Evolutionary conservation across 768 basidiomycete species (phyloP), one percentile per base, ranked within the genome.

Genomic region (Omphalotus guepiniiformis): DNA sequence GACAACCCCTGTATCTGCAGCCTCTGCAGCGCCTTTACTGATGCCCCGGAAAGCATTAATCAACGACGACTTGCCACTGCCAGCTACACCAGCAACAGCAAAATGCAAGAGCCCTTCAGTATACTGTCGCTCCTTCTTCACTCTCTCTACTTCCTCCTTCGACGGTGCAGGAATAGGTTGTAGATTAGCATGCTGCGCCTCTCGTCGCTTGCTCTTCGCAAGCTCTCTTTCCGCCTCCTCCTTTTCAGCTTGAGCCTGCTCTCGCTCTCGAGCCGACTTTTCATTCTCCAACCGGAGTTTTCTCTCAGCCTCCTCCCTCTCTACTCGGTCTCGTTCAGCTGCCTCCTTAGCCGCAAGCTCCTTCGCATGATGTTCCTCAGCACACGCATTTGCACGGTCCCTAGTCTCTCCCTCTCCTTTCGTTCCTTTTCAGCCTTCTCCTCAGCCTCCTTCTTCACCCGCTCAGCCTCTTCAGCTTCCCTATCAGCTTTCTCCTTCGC

Each of bases 41-140:
- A 68, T 25, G 15, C 68, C 65, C 6, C 68, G 64, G 39, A 68
- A 58, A 3, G 67, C 60, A 47, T 69, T 68, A 18, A 69, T 58
- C 11, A 69, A 56, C 4, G 68, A 68, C 1, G 68, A 69, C 45
- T 69, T 69, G 32, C 68, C 66, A 23, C 64, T 59, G 4, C 65
- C 66, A 2, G 64, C 55, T 27, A 60, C 29, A 1, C 68, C 68
- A 7, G 63, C 64, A 40, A 69, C 36, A 2, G 63, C 68, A 40
- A 69, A 60, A 30, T 70, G 66, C 32, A 64, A 64, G 8, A 49
- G 32, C 2, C 56, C 60, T 15, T 68, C 62, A 9, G 23, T 28
- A 44, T 58, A 53, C 35, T 53, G 46, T 21, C 49, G 52, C 18
- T 39, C 52, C 22, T 27, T 23, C 15, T 39, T 29, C 15, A 49